Evolutionary conservation across 2,329 filamentous ascomycete genomes (phyloP), one percentile per base, ranked within the genome.

Genomic region (Sporothrix mexicana): DNA sequence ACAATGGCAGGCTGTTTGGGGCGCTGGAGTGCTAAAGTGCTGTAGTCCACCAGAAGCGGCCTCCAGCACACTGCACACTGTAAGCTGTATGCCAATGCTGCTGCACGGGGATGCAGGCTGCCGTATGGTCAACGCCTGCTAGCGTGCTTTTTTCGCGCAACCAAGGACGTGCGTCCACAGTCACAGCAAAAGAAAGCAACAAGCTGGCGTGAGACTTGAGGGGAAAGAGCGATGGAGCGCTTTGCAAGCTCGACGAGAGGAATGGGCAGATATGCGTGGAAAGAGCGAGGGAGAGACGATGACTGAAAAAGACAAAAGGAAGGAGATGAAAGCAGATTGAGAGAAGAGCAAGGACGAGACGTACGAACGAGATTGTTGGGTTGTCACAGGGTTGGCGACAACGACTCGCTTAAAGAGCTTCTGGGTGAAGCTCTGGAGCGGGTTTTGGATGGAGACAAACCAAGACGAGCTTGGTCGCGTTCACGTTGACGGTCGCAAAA

Each of bases 141-240:
- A 70, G 68, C 68, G 68, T 57, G 49, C 68, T 70, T 70, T 70
- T 59, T 70, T 69, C 51, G 67, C 51, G 51, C 36, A 57, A 23
- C n/a, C 25, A 36, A 55, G 47, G 25, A 12, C 45, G 69, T 10
- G 23, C 36, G 41, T 49, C 51, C 41, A 15, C 51, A 53, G 51
- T 13, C 17, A 20, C 25, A 41, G 59, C 70, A 67, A 61, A 30
- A 57, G 51, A 23, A 15, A 47, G 36, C 51, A 41, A 23, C 51
- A 59, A 23, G 43, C 66, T 66, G 61, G 61, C 61, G 61, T 45
- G 61, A 66, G 61, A 66, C 12, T 43, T 66, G 55, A 61, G 43
- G 53, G 68, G 15, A 30, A 62, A 23, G 13, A 61, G 36, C 30
- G 36, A 55, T 8, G 57, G 15, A n/a, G 47, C n/a, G n/a, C 61